A percentile compares a stretch with the other conserved stretches of the same genome.
phyloP scores from a whole-genome alignment of 2,329 filamentous ascomycete species.

The Xylaria sp. region DNA sequence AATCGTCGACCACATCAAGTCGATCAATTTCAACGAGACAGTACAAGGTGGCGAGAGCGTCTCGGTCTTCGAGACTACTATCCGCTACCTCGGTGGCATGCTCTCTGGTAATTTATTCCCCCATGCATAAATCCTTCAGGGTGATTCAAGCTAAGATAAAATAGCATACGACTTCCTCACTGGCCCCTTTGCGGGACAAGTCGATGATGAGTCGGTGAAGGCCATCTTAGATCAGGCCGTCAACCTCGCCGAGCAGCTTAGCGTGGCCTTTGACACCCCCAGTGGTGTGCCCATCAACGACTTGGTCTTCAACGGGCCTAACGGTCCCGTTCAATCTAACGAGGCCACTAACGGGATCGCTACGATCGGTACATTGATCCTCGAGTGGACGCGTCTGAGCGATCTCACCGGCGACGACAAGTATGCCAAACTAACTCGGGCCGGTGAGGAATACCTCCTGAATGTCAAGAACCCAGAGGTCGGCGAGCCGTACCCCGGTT shows the following conservation, averaged over 20 bases:
- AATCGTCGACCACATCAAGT: conserved; percentile 77
- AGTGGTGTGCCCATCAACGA: conserved; percentile 79
- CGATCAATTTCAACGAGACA: conserved; percentile 76
- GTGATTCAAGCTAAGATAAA: conserved; percentile 29
- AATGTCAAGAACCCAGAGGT: conserved; percentile 67
- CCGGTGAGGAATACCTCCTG: conserved; percentile 76
- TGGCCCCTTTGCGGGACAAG: conserved; percentile 69
- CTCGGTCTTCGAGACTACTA: conserved; percentile 90
- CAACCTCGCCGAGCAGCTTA: conserved; percentile 76
- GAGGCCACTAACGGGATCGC: conserved; percentile 75
- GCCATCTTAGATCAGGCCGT: conserved; percentile 73
- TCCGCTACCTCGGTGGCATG: conserved; percentile 85
- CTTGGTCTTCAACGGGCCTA: conserved; percentile 58
- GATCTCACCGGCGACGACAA: conserved; percentile 75
- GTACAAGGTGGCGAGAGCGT: conserved; percentile 59
- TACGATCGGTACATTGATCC: conserved; percentile 78
- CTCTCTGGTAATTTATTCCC: conserved; percentile 67
- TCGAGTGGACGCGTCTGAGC: conserved; percentile 86
- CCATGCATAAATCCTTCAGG: conserved; percentile 17
- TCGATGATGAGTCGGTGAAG: conserved; percentile 61
- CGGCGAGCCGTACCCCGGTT: conserved; percentile 79
- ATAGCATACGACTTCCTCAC: conserved; percentile 76
- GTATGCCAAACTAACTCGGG: conserved; percentile 75
- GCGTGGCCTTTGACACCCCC: conserved; percentile 80
- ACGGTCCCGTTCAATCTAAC: conserved; percentile 32